Percentiles rank a stretch among this genome's conserved stretches.
Evolutionary conservation across 2,329 filamentous ascomycete species (phyloP).

Genomic region (Aspergillus viridinutans): DNA sequence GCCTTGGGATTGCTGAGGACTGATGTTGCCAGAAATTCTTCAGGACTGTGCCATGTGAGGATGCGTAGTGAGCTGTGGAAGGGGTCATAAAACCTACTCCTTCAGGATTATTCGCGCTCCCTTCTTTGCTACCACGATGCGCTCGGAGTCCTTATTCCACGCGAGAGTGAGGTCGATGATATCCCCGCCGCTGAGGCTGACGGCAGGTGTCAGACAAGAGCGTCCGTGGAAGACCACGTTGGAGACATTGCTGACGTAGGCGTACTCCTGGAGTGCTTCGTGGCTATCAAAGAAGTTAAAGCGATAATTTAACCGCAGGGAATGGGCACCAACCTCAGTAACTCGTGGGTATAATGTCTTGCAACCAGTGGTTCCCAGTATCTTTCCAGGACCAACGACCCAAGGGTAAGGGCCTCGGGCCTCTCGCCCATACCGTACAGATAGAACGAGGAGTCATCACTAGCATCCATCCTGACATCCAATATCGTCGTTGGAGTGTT

Average conservation of each 20-base stretch:
- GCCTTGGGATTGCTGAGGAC: constrained; percentile 14
- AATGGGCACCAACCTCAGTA: constrained; percentile 12
- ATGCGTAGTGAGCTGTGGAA: not conserved
- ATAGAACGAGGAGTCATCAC: constrained; percentile 23
- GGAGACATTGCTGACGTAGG: constrained; percentile 12
- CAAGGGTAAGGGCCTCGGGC: constrained; percentile 22
- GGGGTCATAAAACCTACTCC: constrained; percentile 12
- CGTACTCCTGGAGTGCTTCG: constrained; percentile 14
- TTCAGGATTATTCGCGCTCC: constrained; percentile 15
- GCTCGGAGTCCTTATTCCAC: constrained; percentile 18
- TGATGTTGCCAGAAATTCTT: constrained; percentile 15
- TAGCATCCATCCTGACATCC: constrained; percentile 5
- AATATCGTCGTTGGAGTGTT: too few species aligned
- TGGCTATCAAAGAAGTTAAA: constrained; percentile 9
- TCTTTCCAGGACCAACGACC: constrained; percentile 22
- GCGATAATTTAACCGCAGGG: not conserved
- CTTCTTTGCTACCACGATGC: constrained; percentile 18
- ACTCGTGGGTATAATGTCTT: constrained; percentile 21
- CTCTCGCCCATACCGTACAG: constrained; percentile 24
- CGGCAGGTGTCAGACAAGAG: constrained; percentile 12
- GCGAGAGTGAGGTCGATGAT: constrained; percentile 21
- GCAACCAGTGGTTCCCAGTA: constrained; percentile 25
- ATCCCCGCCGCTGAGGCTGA: constrained; percentile 17
- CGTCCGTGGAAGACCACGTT: constrained; percentile 17
- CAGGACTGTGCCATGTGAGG: constrained; percentile 11